Base-by-base conservation (phyloP, 768 basidiomycete genomes). In the Tricholoma hemisulphureum region DNA sequence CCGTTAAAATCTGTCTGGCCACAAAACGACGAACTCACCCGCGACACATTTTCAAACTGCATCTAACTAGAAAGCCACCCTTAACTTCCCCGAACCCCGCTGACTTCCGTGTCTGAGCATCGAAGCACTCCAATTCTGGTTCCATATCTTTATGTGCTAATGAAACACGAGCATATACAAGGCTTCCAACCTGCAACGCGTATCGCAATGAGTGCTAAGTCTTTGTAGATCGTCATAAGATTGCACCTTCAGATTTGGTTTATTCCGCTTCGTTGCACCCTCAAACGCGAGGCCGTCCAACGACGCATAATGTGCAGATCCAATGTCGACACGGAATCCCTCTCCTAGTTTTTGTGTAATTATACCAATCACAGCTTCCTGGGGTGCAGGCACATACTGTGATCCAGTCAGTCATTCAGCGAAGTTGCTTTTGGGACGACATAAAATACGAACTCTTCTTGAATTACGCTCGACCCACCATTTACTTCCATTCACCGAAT, bases 81-180 rank as follows among this genome's bases (percentile, higher is more conserved):
- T 91, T 94, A 34, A 99, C 80, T 63, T 95, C 95, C 1, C 97
- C 97, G 64, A 91, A 98, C 0, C 94, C 96, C 58, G 93, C 92
- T 1, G 94, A 77, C 72, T 97, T 98, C 61, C 85, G 87, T 23
- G 92, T 93, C 64, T 94, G 89, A 2, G 93, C 91, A 67, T 98
- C 93, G 65, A 97, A 93, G 70, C 97, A 99, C 68, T 97, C 94
- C 8, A 99, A 77, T 67, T 99, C 97, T 1, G 97, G 95, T 55
- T 99, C 97, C 91, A 98, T 95, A 70, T 98, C 95, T 66, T 94
- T 91, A 67, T 95, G 93, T 5, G 97, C 95, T 20, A 96, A 77
- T 13, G 94, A 94, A 28, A 99, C 88, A 23, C 95, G 85, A 0
- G 94, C 94, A 70, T 96, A 98, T 1, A 99, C 83, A 29, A 98